A percentile compares a stretch with the other conserved stretches of the same genome.
Conservation (phyloP, 306 rosid species). For the Corylus heterophylla region DNA sequence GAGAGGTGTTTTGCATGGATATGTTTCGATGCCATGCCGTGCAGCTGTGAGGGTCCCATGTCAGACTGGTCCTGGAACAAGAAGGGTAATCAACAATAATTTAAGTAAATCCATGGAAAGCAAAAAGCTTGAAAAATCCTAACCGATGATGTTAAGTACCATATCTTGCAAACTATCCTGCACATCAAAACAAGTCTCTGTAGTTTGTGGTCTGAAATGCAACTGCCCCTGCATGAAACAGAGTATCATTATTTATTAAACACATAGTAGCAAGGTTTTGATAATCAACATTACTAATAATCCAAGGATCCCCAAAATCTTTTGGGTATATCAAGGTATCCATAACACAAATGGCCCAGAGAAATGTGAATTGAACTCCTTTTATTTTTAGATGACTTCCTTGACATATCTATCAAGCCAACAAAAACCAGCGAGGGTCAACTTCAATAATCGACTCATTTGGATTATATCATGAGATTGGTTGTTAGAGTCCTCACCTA, state of each 20-base stretch:
- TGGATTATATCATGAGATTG: no score
- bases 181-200: constrained; percentile 27
- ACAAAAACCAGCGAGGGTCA: no score
- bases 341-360: not conserved
- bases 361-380: not conserved
- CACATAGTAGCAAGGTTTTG: not conserved
- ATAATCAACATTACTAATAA: constrained; percentile 5
- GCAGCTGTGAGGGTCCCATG: constrained; percentile 32
- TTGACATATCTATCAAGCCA: not conserved
- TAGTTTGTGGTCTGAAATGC: constrained; percentile 40
- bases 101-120: not conserved
- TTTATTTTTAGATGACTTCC: not conserved
- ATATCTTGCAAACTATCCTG: constrained; percentile 35
- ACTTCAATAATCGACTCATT: no score
- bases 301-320: not conserved
- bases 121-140: not conserved
- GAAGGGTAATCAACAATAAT: not conserved
- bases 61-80: constrained; percentile 43
- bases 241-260: not conserved
- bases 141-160: constrained; percentile 22
- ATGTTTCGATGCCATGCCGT: constrained; percentile 34
- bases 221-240: constrained; percentile 39
- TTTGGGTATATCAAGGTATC: not conserved
- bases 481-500: no score
- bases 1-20: constrained; percentile 30